A percentile compares a stretch with the other conserved stretches of the same genome.
Conservation (phyloP, 1,284 basidiomycete species). For the Taiwanofungus camphoratus region DNA sequence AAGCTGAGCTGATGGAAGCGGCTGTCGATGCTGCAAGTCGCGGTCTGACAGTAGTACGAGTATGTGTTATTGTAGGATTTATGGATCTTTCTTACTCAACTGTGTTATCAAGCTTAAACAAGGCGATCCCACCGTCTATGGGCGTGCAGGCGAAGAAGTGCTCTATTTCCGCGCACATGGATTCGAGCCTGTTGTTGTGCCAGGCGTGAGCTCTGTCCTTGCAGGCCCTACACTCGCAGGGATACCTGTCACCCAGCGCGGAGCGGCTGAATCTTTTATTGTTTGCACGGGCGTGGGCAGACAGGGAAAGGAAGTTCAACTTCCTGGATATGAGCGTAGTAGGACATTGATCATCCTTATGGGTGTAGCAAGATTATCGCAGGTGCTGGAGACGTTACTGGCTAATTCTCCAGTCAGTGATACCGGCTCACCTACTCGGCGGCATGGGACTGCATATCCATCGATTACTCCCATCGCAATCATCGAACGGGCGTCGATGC, state of each 20-base stretch:
- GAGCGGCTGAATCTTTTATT: constrained; percentile 84
- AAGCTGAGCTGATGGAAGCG: constrained; percentile 89
- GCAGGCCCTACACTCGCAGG: constrained; percentile 87
- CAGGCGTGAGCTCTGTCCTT: constrained; percentile 85
- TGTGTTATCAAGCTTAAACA: constrained; percentile 75
- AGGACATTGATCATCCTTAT: constrained; percentile 85
- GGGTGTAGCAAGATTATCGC: constrained; percentile 85
- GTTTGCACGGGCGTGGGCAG: constrained; percentile 94
- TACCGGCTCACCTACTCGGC: constrained; percentile 15
- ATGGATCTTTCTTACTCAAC: not conserved
- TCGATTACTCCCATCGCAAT: constrained; percentile 81
- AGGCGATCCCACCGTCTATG: constrained; percentile 95
- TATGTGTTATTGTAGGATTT: constrained; percentile 29
- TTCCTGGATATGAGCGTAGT: constrained; percentile 83
- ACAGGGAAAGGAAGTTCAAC: constrained; percentile 75
- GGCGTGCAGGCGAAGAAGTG: constrained; percentile 91
- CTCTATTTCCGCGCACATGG: constrained; percentile 85
- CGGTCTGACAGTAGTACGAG: constrained; percentile 85
- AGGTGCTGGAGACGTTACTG: constrained; percentile 65
- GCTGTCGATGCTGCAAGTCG: constrained; percentile 77
- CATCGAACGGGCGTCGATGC: constrained; percentile 88
- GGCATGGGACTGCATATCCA: constrained; percentile 69
- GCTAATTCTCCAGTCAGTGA: constrained; percentile 14
- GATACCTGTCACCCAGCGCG: constrained; percentile 93
- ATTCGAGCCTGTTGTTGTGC: constrained; percentile 79